phyloP scores from a whole-genome alignment of 2,329 filamentous ascomycete species.

The Immersiporthe knoxdaviesiana region DNA sequence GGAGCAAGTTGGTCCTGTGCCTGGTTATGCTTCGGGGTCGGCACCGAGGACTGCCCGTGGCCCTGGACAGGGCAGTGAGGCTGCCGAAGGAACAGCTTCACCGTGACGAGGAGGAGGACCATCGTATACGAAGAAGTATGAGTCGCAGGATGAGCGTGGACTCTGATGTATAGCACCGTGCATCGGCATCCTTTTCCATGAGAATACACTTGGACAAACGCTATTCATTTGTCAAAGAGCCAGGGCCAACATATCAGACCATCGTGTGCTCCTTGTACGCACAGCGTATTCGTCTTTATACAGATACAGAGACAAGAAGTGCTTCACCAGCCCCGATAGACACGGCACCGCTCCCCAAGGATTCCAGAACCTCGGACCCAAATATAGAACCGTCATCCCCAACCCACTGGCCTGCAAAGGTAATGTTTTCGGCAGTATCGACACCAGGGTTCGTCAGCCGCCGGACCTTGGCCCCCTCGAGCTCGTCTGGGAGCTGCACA shows the following conservation, averaged over 20 bases:
- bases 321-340: constrained; percentile 5
- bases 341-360: neutral
- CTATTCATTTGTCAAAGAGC: neutral
- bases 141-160: constrained; percentile 36
- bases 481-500: neutral
- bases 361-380: neutral
- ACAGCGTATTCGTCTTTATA: neutral
- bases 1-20: constrained; percentile 60
- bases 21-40: constrained; percentile 60
- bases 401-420: constrained; percentile 16
- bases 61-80: constrained; percentile 56
- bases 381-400: constrained; percentile 5
- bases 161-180: neutral
- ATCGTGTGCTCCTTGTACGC: neutral
- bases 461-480: neutral
- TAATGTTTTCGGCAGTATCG: constrained; percentile 17
- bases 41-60: constrained; percentile 58
- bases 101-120: constrained; percentile 46
- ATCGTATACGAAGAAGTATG: constrained; percentile 44
- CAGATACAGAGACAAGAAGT: constrained; percentile 1
- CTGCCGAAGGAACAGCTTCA: constrained; percentile 44
- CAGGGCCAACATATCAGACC: neutral
- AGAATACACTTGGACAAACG: neutral
- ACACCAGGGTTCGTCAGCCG: constrained; percentile 16
- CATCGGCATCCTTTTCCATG: neutral